phyloP scores from a whole-genome alignment of 129 eudicot genomes.

The Glebionis coronaria region DNA sequence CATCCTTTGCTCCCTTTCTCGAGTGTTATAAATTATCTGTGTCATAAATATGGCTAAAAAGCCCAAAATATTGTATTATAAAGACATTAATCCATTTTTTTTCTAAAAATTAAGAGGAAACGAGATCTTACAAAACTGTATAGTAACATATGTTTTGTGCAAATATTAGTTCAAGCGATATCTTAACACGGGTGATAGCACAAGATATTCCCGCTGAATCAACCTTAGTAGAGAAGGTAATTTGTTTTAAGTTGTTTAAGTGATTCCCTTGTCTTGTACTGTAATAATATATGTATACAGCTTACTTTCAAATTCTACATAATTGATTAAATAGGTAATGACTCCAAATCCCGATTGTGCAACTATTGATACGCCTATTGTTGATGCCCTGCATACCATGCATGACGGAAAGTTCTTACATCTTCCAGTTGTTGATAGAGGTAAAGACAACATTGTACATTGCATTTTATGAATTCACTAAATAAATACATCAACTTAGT shows the following conservation, averaged over 20 bases:
- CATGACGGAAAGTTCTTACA: conserved; percentile 97
- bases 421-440: conserved; percentile 95
- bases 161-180: conserved; percentile 62
- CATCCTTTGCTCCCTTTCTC: too few species aligned
- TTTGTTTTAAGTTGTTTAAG: not conserved
- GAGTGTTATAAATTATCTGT: too few species aligned
- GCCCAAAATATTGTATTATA: too few species aligned
- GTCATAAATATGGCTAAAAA: too few species aligned
- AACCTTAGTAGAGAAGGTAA: conserved; percentile 87
- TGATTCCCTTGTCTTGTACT: conserved; percentile 4
- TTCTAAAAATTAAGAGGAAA: too few species aligned
- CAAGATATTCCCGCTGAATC: conserved; percentile 82
- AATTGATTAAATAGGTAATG: conserved; percentile 67
- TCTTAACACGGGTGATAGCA: conserved; percentile 85
- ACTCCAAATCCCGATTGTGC: conserved; percentile 98
- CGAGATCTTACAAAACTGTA: conserved; percentile 1
- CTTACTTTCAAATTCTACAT: not conserved
- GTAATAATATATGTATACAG: not conserved
- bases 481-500: not conserved
- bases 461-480: not conserved
- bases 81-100: too few species aligned
- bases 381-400: conserved; percentile 97
- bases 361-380: conserved; percentile 85
- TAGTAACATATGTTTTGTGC: conserved; percentile 8
- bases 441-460: conserved; percentile 34